Evolutionary conservation across 208 protist genomes (phyloP).

Genomic region (Leptomonas seymouri): DNA sequence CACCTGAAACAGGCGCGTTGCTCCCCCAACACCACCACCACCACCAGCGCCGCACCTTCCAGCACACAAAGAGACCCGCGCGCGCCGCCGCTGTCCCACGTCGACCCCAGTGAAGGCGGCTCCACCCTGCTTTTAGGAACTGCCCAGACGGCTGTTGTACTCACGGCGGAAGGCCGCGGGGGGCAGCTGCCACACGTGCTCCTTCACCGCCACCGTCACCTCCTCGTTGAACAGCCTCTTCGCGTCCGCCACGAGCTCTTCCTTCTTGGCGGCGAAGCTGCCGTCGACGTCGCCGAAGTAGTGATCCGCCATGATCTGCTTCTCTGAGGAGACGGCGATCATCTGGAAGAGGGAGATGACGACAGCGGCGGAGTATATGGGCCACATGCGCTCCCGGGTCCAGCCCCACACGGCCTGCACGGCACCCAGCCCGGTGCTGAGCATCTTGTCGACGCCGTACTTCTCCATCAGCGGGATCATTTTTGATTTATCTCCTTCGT

Average conservation of each 20-base stretch:
- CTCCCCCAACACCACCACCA: too few relatives aligned
- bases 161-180: slow-evolving; percentile 52
- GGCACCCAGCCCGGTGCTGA: slow-evolving; percentile 26
- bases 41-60: too few relatives aligned
- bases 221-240: slow-evolving; percentile 87
- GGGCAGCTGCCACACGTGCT: slow-evolving; percentile 83
- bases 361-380: slow-evolving; percentile 76
- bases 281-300: slow-evolving; percentile 56
- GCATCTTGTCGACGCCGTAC: slow-evolving; percentile 35
- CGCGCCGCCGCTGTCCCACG: background rate
- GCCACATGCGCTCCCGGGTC: slow-evolving; percentile 74
- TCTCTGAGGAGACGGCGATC: slow-evolving; percentile 75
- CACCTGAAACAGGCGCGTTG: too few relatives aligned
- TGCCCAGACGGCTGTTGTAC: slow-evolving; percentile 63
- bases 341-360: slow-evolving; percentile 79
- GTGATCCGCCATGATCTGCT: slow-evolving; percentile 87
- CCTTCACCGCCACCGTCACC: slow-evolving; percentile 77
- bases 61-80: background rate
- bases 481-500: slow-evolving; percentile 3
- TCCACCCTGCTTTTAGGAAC: slow-evolving; percentile 2
- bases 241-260: slow-evolving; percentile 49
- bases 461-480: slow-evolving; percentile 64
- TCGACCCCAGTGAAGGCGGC: background rate
- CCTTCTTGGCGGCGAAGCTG: slow-evolving; percentile 37
- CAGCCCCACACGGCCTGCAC: slow-evolving; percentile 49